Percentiles rank a stretch among this genome's conserved stretches.
phyloP scores from a whole-genome alignment of 179 eudicot species.

The Corrigiola litoralis region DNA sequence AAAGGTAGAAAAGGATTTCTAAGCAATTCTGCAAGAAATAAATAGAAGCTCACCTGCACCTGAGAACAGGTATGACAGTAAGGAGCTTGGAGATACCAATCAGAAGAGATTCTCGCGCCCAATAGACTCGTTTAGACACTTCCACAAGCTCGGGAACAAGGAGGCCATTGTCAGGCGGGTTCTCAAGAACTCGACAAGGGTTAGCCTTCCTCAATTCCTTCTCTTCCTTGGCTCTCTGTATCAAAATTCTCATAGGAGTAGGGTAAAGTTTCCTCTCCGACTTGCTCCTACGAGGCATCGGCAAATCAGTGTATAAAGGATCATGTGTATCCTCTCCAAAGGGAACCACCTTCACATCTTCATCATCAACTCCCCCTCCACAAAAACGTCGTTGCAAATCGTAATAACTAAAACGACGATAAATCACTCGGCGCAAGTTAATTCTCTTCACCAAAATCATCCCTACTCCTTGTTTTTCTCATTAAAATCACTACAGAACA shows the following conservation, averaged over 20 bases:
- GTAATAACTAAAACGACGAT: not conserved
- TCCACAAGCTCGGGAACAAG: slow-evolving; percentile 53
- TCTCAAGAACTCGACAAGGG: slow-evolving; percentile 47
- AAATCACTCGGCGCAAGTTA: not conserved
- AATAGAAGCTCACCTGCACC: slow-evolving; percentile 42
- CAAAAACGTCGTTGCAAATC: not conserved
- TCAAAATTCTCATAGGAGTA: slow-evolving; percentile 49
- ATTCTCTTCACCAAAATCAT: slow-evolving; percentile 19
- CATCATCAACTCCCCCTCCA: slow-evolving; percentile 15
- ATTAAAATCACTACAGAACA: not conserved
- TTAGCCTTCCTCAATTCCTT: slow-evolving; percentile 37
- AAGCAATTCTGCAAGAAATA: not conserved
- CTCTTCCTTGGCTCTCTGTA: slow-evolving; percentile 57
- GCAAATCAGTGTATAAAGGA: slow-evolving; percentile 43
- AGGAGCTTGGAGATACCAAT: slow-evolving; percentile 47
- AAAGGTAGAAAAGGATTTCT: too few relatives aligned
- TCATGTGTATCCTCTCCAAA: slow-evolving; percentile 40
- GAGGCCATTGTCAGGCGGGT: slow-evolving; percentile 57
- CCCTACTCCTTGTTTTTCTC: not conserved
- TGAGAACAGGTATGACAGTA: slow-evolving; percentile 30
- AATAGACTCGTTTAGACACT: slow-evolving; percentile 46
- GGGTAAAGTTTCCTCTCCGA: slow-evolving; percentile 56
- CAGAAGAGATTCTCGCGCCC: slow-evolving; percentile 41
- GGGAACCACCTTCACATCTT: slow-evolving; percentile 13
- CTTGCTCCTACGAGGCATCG: slow-evolving; percentile 37